These are phyloP conservation scores for Durotheca rogersii DNA, from an alignment of 495 filamentous ascomycete genomes.

Conservation along the genomic window DNA sequence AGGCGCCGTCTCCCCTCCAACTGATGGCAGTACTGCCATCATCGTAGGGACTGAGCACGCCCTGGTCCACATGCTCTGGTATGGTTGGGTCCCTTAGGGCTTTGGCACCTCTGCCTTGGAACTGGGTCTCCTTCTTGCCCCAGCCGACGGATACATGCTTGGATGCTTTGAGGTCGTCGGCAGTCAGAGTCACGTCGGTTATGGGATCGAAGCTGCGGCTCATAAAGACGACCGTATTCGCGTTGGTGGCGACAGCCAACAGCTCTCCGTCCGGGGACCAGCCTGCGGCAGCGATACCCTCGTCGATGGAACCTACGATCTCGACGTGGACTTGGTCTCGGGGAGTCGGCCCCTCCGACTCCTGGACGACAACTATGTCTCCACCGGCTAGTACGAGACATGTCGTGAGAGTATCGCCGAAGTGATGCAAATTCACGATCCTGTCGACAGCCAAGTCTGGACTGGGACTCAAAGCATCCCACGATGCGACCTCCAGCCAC, in stretches of 20 bases:
- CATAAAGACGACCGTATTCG: conserved; percentile 85
- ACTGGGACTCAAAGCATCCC: conserved; percentile 77
- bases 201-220: conserved; percentile 86
- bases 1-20: conserved; percentile 95
- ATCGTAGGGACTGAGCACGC: conserved; percentile 69
- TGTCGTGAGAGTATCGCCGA: conserved; percentile 71
- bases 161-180: conserved; percentile 79
- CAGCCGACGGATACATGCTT: conserved; percentile 97
- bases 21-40: conserved; percentile 69
- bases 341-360: conserved; percentile 59
- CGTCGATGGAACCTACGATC: conserved; percentile 90
- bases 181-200: conserved; percentile 65
- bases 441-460: conserved; percentile 68
- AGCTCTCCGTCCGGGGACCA: conserved; percentile 97
- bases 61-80: conserved; percentile 88
- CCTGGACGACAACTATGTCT: conserved; percentile 82
- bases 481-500: conserved; percentile 67
- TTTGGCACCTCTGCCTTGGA: conserved; percentile 82
- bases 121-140: conserved; percentile 98
- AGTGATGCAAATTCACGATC: conserved; percentile 77
- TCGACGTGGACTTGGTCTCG: conserved; percentile 65
- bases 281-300: conserved; percentile 81
- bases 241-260: conserved; percentile 75
- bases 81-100: conserved; percentile 90
- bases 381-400: conserved; percentile 86